Conservation (phyloP, 192 early-diverging fungal genomes). For the Coemansia sp. region DNA sequence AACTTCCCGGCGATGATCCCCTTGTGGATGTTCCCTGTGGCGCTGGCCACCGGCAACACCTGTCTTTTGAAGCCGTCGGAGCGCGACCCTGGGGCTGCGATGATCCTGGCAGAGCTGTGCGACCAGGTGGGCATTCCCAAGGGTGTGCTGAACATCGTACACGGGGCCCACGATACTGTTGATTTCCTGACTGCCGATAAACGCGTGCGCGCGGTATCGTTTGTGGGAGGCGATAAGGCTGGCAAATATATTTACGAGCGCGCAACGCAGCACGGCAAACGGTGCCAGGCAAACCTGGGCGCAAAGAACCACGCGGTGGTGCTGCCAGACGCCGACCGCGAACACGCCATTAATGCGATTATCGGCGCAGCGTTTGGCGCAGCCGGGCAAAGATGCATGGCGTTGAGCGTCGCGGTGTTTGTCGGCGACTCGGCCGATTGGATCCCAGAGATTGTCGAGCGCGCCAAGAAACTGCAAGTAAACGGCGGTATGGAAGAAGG, state of each 20-base stretch:
- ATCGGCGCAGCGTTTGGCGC: slow-evolving; percentile 95
- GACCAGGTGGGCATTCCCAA: slow-evolving; percentile 86
- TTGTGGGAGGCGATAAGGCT: slow-evolving; percentile 89
- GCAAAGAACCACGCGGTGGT: slow-evolving; percentile 98
- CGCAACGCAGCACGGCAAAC: slow-evolving; percentile 86
- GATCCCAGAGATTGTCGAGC: slow-evolving; percentile 87
- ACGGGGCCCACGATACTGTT: slow-evolving; percentile 84
- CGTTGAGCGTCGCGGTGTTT: slow-evolving; percentile 87
- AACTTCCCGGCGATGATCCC: slow-evolving; percentile 97
- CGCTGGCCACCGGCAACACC: slow-evolving; percentile 91
- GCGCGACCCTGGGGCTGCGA: slow-evolving; percentile 89
- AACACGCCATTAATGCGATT: slow-evolving; percentile 90
- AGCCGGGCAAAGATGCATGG: slow-evolving; percentile 99
- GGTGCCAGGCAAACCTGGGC: slow-evolving; percentile 95
- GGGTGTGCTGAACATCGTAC: slow-evolving; percentile 91
- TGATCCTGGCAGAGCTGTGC: slow-evolving; percentile 86
- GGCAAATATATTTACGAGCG: slow-evolving; percentile 89
- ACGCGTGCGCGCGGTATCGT: slow-evolving; percentile 87
- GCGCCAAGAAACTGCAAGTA: slow-evolving; percentile 81
- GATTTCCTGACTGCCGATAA: slow-evolving; percentile 88
- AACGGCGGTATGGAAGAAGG: slow-evolving; percentile 80
- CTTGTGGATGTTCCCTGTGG: slow-evolving; percentile 96
- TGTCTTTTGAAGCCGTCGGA: slow-evolving; percentile 92
- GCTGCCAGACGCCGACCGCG: slow-evolving; percentile 92
- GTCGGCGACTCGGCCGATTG: slow-evolving; percentile 84